Conservation (phyloP, 148 eudicot genomes). For the Selenicereus undatus region DNA sequence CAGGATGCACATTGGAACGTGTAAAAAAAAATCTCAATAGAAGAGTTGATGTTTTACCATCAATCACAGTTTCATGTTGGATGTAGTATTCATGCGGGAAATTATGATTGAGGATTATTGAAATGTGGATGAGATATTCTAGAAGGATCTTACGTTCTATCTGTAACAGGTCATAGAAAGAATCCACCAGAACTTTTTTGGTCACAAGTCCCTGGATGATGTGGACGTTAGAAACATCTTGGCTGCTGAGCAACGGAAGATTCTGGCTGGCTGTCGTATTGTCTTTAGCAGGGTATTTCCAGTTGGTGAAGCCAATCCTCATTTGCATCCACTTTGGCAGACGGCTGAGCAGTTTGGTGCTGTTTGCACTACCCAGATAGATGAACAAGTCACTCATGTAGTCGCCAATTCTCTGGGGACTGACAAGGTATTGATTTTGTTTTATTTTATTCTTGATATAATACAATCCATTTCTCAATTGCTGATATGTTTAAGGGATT, state of each 20-base stretch:
- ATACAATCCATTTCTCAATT: not conserved
- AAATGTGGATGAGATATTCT: not conserved
- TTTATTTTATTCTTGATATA: not conserved
- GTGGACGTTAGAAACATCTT: conserved; percentile 91
- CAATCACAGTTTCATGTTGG: too few relatives aligned
- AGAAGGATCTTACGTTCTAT: conserved; percentile 6
- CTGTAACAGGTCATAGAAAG: conserved; percentile 78
- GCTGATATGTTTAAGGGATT: not conserved
- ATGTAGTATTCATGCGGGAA: too few relatives aligned
- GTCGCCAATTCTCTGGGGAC: conserved; percentile 92
- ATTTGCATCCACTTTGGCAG: conserved; percentile 89
- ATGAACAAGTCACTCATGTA: conserved; percentile 93
- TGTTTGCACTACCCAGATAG: conserved; percentile 76
- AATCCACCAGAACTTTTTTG: conserved; percentile 72
- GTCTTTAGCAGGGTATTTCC: conserved; percentile 92
- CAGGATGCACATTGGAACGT: not conserved
- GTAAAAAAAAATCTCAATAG: too few relatives aligned
- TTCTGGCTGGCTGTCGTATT: conserved; percentile 75
- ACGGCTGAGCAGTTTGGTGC: conserved; percentile 99
- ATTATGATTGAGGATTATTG: not conserved
- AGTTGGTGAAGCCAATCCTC: conserved; percentile 82
- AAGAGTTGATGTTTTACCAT: too few relatives aligned
- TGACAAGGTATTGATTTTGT: conserved; percentile 57
- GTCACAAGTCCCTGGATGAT: conserved; percentile 67
- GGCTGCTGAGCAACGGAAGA: conserved; percentile 83